Evolutionary conservation across 305 asterid genomes (phyloP).

Genomic region (Fraxinus angustifolia): DNA sequence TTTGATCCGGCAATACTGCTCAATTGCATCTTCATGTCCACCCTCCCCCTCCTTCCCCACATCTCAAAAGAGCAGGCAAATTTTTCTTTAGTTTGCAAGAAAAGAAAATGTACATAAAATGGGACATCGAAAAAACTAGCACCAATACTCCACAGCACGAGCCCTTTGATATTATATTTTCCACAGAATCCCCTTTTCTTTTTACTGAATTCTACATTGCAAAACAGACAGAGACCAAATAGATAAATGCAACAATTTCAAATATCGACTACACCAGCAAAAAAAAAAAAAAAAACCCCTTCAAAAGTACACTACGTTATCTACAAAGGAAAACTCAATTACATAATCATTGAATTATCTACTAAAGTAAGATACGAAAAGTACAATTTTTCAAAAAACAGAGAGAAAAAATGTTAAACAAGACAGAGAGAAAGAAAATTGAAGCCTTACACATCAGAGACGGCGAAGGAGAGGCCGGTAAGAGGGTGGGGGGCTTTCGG

Average conservation of each 20-base stretch:
- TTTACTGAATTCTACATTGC: not conserved
- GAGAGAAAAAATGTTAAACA: not conserved
- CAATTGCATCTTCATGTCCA: not conserved
- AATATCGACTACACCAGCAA: not conserved
- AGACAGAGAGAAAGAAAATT: not conserved
- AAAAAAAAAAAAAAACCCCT: not conserved
- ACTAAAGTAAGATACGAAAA: not conserved
- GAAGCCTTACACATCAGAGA: conserved; percentile 75
- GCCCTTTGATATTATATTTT: not conserved
- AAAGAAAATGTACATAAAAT: not conserved
- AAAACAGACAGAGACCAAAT: not conserved
- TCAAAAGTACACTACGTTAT: not conserved
- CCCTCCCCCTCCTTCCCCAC: not conserved
- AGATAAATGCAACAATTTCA: not conserved
- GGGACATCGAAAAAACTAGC: not conserved
- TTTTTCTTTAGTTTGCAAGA: not conserved
- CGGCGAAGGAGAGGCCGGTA: conserved; percentile 76
- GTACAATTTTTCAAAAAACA: not conserved
- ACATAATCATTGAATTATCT: conserved; percentile 6
- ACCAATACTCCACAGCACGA: not conserved
- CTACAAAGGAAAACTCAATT: not conserved
- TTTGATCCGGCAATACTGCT: not conserved
- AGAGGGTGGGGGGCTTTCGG: conserved; percentile 97
- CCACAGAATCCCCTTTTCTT: not conserved
- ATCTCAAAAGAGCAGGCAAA: not conserved